These are phyloP conservation scores for Vachellia pachyceras DNA, from an alignment of 306 rosid genomes.

Conservation along the genomic window DNA sequence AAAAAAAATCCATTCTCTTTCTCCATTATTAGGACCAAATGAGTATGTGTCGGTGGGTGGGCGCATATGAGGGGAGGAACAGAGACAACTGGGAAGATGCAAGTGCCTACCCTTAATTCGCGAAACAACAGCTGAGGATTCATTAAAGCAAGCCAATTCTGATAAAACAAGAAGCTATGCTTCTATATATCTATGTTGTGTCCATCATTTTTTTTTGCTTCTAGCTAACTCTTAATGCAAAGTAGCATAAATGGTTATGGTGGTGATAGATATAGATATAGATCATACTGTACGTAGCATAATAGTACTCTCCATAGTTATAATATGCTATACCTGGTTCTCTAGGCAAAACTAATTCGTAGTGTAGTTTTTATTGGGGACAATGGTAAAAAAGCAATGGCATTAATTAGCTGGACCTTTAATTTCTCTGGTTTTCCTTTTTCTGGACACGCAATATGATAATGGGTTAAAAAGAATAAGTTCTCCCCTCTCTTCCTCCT, in stretches of 20 bases:
- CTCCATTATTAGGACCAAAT: too few relatives aligned
- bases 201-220: not conserved
- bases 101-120: conserved; percentile 24
- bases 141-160: conserved; percentile 48
- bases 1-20: too few relatives aligned
- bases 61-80: not conserved
- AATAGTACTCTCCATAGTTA: not conserved
- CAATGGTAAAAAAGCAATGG: not conserved
- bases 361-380: not conserved
- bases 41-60: too few relatives aligned
- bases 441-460: not conserved
- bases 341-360: not conserved
- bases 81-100: conserved; percentile 42
- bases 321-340: conserved; percentile 23
- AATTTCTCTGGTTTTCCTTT: not conserved
- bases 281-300: not conserved
- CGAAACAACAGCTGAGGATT: conserved; percentile 44
- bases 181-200: not conserved
- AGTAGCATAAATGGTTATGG: not conserved
- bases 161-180: conserved; percentile 33
- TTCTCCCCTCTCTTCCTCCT: not conserved
- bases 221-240: too few relatives aligned
- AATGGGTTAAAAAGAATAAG: not conserved
- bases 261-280: not conserved
- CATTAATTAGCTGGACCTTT: not conserved